phyloP scores from a whole-genome alignment of 23 red algal genomes.

The Chondrus crispus region DNA sequence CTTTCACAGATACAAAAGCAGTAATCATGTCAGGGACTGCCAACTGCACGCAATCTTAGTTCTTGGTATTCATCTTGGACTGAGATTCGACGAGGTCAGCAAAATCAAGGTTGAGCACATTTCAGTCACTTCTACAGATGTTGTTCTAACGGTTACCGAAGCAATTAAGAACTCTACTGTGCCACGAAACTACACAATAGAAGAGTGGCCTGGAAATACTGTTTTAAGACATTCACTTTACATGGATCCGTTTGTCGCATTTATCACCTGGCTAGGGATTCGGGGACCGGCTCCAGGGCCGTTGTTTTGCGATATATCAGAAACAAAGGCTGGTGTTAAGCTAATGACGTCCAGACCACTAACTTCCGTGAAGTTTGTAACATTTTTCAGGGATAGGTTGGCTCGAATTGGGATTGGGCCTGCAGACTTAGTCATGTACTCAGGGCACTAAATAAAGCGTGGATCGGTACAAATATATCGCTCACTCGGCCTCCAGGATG shows the following conservation, averaged over 20 bases:
- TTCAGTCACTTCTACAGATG: background rate
- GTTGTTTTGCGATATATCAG: background rate
- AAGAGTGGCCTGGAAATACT: background rate
- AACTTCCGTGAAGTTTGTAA: background rate
- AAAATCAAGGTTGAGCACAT: background rate
- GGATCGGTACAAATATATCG: background rate
- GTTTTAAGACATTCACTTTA: background rate
- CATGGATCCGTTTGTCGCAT: background rate
- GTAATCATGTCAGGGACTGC: background rate
- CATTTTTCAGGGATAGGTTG: background rate
- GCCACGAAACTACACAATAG: background rate
- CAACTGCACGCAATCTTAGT: constrained; percentile 10
- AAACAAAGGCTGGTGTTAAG: background rate
- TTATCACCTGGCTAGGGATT: background rate
- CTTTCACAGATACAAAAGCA: background rate
- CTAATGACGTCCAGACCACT: background rate
- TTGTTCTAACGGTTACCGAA: background rate
- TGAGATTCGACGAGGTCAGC: background rate
- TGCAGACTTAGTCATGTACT: background rate
- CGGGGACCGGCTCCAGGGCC: background rate
- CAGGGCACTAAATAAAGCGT: background rate
- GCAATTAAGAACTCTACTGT: background rate
- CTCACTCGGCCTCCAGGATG: background rate
- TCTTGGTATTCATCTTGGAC: constrained; percentile 18
- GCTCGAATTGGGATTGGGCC: background rate